These are phyloP conservation scores for Nowakowskiella sp. DNA, from an alignment of 192 early-diverging fungal genomes.

Conservation along the genomic window DNA sequence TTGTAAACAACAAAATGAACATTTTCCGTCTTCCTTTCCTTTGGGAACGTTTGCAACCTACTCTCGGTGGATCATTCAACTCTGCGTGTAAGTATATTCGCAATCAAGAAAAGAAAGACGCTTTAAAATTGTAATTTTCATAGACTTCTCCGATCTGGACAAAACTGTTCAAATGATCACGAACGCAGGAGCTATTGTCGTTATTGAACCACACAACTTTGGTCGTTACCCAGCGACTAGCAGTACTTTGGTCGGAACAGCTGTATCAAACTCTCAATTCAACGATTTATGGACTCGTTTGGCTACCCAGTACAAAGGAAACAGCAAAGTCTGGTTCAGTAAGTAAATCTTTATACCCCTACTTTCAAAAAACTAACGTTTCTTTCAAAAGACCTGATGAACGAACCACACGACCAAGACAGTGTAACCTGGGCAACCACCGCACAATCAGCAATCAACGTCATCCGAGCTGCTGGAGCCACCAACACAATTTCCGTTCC, in stretches of 20 bases:
- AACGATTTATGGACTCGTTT: background rate
- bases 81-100: background rate
- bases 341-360: no score
- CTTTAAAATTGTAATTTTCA: background rate
- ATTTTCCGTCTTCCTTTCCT: conserved; percentile 1
- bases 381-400: no score
- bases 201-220: background rate
- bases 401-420: conserved; percentile 9
- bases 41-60: background rate
- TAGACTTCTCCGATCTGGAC: background rate
- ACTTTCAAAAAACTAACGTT: no score
- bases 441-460: conserved; percentile 7
- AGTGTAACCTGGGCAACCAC: background rate
- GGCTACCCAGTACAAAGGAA: background rate
- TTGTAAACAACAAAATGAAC: conserved; percentile 1
- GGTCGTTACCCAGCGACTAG: background rate
- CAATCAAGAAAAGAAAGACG: background rate
- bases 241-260: background rate
- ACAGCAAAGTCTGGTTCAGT: background rate
- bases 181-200: background rate
- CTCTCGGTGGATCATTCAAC: background rate
- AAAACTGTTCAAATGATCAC: background rate
- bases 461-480: conserved; percentile 4
- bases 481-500: conserved; percentile 7
- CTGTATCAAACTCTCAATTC: background rate